Conservation (phyloP, 2,329 filamentous ascomycete species). For the Aspergillus sp. region DNA sequence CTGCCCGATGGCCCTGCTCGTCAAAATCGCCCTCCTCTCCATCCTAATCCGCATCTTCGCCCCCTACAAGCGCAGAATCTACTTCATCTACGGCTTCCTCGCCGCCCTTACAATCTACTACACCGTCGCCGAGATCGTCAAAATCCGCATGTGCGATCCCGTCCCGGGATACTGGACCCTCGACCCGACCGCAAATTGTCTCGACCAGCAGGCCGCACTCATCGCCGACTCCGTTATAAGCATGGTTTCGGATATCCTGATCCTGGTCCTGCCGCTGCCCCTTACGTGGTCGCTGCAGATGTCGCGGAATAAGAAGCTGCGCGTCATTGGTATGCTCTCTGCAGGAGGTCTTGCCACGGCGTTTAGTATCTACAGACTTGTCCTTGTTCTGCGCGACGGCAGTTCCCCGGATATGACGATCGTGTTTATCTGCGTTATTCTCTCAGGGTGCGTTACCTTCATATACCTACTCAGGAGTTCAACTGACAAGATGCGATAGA, state of each 20-base stretch:
- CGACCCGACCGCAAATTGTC: conserved; percentile 26
- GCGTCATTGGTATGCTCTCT: conserved; percentile 38
- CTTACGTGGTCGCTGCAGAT: conserved; percentile 43
- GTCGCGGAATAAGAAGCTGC: conserved; percentile 35
- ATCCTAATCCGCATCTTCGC: conserved; percentile 41
- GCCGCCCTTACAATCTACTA: conserved; percentile 37
- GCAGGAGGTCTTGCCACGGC: conserved; percentile 40
- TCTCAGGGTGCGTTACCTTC: conserved; percentile 35
- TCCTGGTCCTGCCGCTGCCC: conserved; percentile 37
- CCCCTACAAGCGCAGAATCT: conserved; percentile 34
- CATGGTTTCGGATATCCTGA: conserved; percentile 37
- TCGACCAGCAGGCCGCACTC: conserved; percentile 38
- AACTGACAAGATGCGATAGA: conserved; percentile 15
- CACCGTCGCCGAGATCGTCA: conserved; percentile 35
- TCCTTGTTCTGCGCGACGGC: conserved; percentile 35
- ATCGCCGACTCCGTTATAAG: conserved; percentile 42
- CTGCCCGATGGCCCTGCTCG: conserved; percentile 41
- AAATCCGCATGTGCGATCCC: conserved; percentile 40
- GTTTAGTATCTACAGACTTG: conserved; percentile 40
- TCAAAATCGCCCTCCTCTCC: conserved; percentile 39
- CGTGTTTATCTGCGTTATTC: conserved; percentile 36
- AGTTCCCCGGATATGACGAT: conserved; percentile 32
- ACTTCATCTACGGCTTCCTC: conserved; percentile 37
- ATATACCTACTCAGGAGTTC: no score
- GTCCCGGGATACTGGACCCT: conserved; percentile 37